Conservation (phyloP, 805 yeast genomes). For the Cyberlindnera meyerae region DNA sequence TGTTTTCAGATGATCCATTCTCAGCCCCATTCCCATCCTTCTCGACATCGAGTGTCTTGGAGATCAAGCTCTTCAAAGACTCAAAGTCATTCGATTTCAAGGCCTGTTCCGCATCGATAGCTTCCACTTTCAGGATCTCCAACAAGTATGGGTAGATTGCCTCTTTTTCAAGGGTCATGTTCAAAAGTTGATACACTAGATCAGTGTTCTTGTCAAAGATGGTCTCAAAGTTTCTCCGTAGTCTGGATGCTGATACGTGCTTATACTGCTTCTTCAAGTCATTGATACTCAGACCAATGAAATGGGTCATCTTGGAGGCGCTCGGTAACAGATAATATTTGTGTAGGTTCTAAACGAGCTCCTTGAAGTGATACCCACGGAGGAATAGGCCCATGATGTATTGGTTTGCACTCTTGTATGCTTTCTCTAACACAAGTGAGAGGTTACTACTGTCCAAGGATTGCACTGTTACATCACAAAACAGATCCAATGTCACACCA, state of each 20-base stretch:
- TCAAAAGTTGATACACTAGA: conserved; percentile 26
- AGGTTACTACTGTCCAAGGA: conserved; percentile 39
- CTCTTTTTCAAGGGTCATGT: conserved; percentile 37
- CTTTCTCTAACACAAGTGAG: conserved; percentile 49
- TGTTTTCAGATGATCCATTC: conserved; percentile 27
- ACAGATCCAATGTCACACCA: conserved; percentile 35
- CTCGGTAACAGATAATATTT: conserved; percentile 52
- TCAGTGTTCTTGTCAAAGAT: conserved; percentile 16
- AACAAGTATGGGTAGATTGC: conserved; percentile 37
- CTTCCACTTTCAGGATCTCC: conserved; percentile 48
- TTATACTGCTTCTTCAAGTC: conserved; percentile 44
- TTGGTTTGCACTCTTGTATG: conserved; percentile 64
- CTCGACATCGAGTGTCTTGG: conserved; percentile 33
- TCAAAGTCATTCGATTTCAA: conserved; percentile 41
- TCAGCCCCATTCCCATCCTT: conserved; percentile 12
- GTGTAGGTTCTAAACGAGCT: conserved; percentile 46
- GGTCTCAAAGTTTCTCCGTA: conserved; percentile 29
- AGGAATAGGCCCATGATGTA: conserved; percentile 52
- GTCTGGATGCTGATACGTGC: conserved; percentile 27
- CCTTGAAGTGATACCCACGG: conserved; percentile 51
- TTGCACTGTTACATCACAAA: conserved; percentile 26
- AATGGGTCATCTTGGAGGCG: conserved; percentile 46
- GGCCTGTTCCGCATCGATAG: conserved; percentile 50
- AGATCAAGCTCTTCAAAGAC: conserved; percentile 39
- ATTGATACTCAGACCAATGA: conserved; percentile 43